phyloP scores from a whole-genome alignment of 192 early-diverging fungal genomes.

The Umbelopsis ramanniana region DNA sequence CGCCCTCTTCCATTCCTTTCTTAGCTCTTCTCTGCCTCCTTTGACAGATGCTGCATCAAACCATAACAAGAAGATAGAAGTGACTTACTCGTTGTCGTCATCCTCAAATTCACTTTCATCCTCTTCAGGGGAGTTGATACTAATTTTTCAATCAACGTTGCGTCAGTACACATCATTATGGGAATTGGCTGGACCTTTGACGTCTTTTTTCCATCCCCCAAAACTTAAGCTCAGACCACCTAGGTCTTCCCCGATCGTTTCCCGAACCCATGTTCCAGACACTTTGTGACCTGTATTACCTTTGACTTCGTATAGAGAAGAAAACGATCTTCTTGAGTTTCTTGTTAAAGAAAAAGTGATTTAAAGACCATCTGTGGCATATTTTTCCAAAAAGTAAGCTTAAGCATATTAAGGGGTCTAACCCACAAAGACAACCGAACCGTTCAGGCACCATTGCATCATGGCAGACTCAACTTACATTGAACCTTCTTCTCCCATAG shows the following conservation, averaged over 20 bases:
- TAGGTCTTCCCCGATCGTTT: too few species aligned
- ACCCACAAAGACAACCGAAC: neutral
- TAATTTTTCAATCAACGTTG: slow-evolving; percentile 40
- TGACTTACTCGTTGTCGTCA: slow-evolving; percentile 27
- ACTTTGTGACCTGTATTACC: slow-evolving; percentile 59
- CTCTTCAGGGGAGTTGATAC: slow-evolving; percentile 29
- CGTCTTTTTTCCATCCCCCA: slow-evolving; percentile 30
- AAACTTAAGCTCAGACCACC: too few species aligned
- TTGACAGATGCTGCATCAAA: slow-evolving; percentile 5
- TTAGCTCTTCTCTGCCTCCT: slow-evolving; percentile 29
- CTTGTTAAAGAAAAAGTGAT: slow-evolving; percentile 97
- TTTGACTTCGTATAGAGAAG: slow-evolving; percentile 88
- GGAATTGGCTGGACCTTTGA: neutral
- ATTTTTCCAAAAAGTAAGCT: neutral
- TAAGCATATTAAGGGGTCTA: too few species aligned
- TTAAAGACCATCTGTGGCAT: slow-evolving; percentile 83
- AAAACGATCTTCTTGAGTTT: slow-evolving; percentile 91
- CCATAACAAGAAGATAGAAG: slow-evolving; percentile 25
- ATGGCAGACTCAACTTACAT: slow-evolving; percentile 56
- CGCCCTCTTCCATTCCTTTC: slow-evolving; percentile 23
- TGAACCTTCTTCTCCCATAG: slow-evolving; percentile 87
- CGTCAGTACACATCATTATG: slow-evolving; percentile 33
- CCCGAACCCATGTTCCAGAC: slow-evolving; percentile 41
- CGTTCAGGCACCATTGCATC: slow-evolving; percentile 8
- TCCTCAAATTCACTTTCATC: slow-evolving; percentile 26